Conservation (phyloP, 2,329 filamentous ascomycete species). For the Emmonsiellopsis sp. region DNA sequence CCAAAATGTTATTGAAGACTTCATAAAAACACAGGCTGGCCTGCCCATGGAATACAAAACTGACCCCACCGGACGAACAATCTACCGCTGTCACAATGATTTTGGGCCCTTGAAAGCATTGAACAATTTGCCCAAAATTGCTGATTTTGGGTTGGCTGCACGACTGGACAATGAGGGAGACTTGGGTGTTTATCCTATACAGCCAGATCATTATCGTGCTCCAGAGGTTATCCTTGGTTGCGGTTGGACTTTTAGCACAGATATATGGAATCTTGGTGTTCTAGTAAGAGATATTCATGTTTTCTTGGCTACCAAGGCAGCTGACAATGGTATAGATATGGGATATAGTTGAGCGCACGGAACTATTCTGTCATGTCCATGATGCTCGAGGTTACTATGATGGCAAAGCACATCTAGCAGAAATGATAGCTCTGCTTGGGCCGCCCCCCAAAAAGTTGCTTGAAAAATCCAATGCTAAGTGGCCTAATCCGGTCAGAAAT, state of each 20-base stretch:
- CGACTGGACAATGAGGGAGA: slow-evolving; percentile 24
- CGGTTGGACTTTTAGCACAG: neutral
- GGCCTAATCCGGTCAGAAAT: no score
- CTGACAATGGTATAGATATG: no score
- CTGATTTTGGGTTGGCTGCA: slow-evolving; percentile 13
- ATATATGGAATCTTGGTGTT: slow-evolving; percentile 23
- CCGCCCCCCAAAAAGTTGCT: slow-evolving; percentile 1
- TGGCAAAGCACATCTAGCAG: slow-evolving; percentile 3
- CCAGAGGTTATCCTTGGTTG: slow-evolving; percentile 19
- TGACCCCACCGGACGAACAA: slow-evolving; percentile 6
- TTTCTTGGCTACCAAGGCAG: no score
- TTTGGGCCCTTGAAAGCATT: slow-evolving; percentile 11
- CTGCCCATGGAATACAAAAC: slow-evolving; percentile 13
- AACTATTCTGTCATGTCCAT: no score
- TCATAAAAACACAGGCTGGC: neutral
- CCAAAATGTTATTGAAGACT: neutral
- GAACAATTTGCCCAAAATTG: slow-evolving; percentile 8
- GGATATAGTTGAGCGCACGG: neutral
- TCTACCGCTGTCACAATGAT: slow-evolving; percentile 16
- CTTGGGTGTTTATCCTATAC: slow-evolving; percentile 26
- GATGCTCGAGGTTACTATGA: no score
- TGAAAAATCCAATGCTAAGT: no score
- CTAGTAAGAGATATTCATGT: slow-evolving; percentile 20
- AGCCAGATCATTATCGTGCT: slow-evolving; percentile 18
- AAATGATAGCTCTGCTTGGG: slow-evolving; percentile 3